Evolutionary conservation across 2,329 filamentous ascomycete species (phyloP), one percentile per base, ranked within the genome.

Genomic region (Claviceps africana): DNA sequence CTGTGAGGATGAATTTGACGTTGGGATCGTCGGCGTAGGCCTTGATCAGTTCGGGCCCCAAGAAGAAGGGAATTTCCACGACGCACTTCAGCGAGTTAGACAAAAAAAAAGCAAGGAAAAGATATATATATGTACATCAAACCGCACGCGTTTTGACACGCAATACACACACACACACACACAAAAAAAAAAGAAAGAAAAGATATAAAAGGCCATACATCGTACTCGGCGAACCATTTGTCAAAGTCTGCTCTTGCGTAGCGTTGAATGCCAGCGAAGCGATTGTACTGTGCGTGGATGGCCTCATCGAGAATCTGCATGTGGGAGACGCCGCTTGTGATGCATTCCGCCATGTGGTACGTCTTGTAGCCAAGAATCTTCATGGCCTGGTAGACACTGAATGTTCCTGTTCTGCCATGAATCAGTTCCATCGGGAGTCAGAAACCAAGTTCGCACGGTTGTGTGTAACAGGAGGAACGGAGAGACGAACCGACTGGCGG

Each of bases 151-250:
- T n/a, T n/a, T n/a, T n/a, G n/a, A n/a, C n/a, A n/a, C n/a, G n/a
- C n/a, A n/a, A n/a, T n/a, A n/a, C n/a, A n/a, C n/a, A n/a, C n/a
- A n/a, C n/a, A n/a, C n/a, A n/a, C n/a, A n/a, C n/a, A n/a, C n/a
- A n/a, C 25, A 44, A 44, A 44, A 13, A 6, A 17, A 25, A 44
- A 44, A 17, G 2, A 8, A 6, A 46, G 31, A 15, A 17, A 5
- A 39, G 0, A 51, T 0, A 62, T 43, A 21, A 39, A 11, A 25
- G 7, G 2, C 52, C 63, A 50, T 56, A 68, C 68, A 52, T 69
- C 66, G 45, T 68, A 68, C 22, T 65, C 60, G 28, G 64, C 65
- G 28, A 69, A 64, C 62, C 67, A 69, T 56, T 69, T 70, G 54
- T 70, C 67, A 45, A 68, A 70, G 43, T 70, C 68, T 11, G 57